A percentile compares a stretch with the other conserved stretches of the same genome.
Conservation (phyloP, 1,284 basidiomycete species). For the Fereydounia khargensis region DNA sequence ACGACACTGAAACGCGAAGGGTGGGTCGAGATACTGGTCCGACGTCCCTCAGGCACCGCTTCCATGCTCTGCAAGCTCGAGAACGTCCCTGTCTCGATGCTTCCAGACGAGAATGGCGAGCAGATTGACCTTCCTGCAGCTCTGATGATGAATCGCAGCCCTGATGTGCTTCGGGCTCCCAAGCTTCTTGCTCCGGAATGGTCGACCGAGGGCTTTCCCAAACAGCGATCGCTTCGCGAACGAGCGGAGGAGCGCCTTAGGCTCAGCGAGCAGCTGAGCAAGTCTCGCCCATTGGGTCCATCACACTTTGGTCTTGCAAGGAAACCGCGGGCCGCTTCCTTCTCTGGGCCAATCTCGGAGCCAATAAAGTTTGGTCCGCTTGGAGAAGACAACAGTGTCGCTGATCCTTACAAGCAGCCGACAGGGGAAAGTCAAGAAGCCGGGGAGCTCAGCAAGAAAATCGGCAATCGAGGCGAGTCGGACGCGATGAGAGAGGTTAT, state of each 20-base stretch:
- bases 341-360: slow-evolving; percentile 63
- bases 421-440: neutral
- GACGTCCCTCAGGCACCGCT: slow-evolving; percentile 85
- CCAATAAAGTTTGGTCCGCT: slow-evolving; percentile 2
- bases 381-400: neutral
- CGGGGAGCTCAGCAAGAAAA: neutral
- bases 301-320: slow-evolving; percentile 33
- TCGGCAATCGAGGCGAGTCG: slow-evolving; percentile 5
- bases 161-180: slow-evolving; percentile 27
- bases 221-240: slow-evolving; percentile 2
- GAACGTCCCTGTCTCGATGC: slow-evolving; percentile 64
- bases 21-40: slow-evolving; percentile 84
- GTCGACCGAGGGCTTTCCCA: no score
- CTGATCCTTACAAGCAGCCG: slow-evolving; percentile 2
- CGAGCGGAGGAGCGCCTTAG: slow-evolving; percentile 24
- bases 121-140: slow-evolving; percentile 69
- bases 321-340: slow-evolving; percentile 66
- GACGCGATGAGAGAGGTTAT: slow-evolving; percentile 33
- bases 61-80: slow-evolving; percentile 82
- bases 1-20: slow-evolving; percentile 72
- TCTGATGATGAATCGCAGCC: slow-evolving; percentile 70
- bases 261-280: slow-evolving; percentile 30
- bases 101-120: slow-evolving; percentile 59
- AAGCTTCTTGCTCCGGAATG: slow-evolving; percentile 20
- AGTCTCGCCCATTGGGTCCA: slow-evolving; percentile 28